Evolutionary conservation across 2,329 filamentous ascomycete species (phyloP).

Genomic region (Alternaria consortialis): DNA sequence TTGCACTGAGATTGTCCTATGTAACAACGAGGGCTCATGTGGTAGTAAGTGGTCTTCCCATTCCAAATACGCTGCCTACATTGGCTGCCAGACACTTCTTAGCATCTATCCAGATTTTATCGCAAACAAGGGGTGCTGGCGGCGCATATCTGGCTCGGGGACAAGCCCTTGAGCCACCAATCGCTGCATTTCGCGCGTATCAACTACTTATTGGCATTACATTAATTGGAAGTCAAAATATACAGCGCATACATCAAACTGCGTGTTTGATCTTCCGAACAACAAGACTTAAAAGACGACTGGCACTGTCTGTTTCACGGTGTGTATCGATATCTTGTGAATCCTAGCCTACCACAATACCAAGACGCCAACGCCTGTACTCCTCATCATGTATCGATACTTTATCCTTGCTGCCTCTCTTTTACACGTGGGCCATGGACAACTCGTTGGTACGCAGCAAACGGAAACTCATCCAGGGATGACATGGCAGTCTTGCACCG

Average conservation of each 20-base stretch:
- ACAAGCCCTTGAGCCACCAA: neutral
- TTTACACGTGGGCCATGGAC: slow-evolving; percentile 56
- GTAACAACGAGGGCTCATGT: neutral
- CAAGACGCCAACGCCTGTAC: neutral
- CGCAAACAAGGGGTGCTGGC: neutral
- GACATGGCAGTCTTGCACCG: slow-evolving; percentile 50
- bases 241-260: neutral
- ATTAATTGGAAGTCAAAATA: neutral
- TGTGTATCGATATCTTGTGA: neutral
- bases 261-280: no score
- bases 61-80: neutral
- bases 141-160: neutral
- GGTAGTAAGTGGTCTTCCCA: neutral
- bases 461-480: slow-evolving; percentile 53
- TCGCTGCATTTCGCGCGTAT: neutral
- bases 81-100: neutral
- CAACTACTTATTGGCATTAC: neutral
- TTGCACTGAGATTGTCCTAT: slow-evolving; percentile 9
- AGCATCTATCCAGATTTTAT: neutral
- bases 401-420: slow-evolving; percentile 57
- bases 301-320: neutral
- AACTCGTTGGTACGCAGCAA: slow-evolving; percentile 52
- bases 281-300: neutral
- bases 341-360: slow-evolving; percentile 8
- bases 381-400: slow-evolving; percentile 37